These are phyloP conservation scores for Pisolithus thermaeus DNA, from an alignment of 1,284 basidiomycete genomes.

Conservation along the genomic window DNA sequence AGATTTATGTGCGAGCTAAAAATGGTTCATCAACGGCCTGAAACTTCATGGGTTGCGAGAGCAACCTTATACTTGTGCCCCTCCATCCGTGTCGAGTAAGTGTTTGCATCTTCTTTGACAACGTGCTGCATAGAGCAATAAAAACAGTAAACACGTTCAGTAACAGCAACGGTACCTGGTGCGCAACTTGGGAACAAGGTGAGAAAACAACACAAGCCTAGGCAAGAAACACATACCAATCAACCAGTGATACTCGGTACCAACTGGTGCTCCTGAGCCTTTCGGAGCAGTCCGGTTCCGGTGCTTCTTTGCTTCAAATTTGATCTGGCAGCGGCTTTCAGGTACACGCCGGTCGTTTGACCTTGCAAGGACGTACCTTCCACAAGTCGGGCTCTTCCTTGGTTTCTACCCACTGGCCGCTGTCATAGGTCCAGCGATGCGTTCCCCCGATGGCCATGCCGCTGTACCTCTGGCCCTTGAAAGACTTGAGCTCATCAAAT, in stretches of 20 bases:
- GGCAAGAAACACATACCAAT: not conserved
- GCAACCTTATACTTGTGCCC: slow-evolving; percentile 12
- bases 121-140: not conserved
- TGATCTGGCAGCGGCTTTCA: not conserved
- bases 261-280: slow-evolving; percentile 2
- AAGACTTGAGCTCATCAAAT: slow-evolving; percentile 5
- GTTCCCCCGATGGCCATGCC: slow-evolving; percentile 5
- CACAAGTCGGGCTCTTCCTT: slow-evolving; percentile 9
- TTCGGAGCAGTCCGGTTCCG: slow-evolving; percentile 1
- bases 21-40: not conserved
- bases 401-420: slow-evolving; percentile 10
- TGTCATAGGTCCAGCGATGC: slow-evolving; percentile 7
- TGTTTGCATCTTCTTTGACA: slow-evolving; percentile 9
- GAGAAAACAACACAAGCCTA: not conserved
- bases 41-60: not conserved
- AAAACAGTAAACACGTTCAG: too few relatives aligned
- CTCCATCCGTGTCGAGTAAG: slow-evolving; percentile 10
- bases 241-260: slow-evolving; percentile 6
- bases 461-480: slow-evolving; percentile 6
- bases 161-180: not conserved
- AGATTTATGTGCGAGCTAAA: slow-evolving; percentile 4
- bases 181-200: not conserved
- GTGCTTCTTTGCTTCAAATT: slow-evolving; percentile 4
- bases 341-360: not conserved
- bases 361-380: slow-evolving; percentile 1